phyloP scores from a whole-genome alignment of 768 basidiomycete genomes.

The Mycena floridula region DNA sequence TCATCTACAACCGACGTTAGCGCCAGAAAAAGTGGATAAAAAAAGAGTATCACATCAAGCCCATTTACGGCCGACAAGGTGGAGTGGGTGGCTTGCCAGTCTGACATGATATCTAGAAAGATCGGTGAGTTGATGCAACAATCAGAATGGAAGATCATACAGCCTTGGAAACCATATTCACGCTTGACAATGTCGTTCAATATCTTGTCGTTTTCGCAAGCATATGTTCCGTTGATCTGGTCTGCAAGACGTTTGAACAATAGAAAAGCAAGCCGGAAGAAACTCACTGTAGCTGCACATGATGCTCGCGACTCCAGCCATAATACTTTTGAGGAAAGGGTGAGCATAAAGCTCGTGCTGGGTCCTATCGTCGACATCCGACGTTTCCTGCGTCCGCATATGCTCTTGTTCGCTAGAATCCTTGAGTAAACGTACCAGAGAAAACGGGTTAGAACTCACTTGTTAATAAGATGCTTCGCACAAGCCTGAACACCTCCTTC shows the following conservation, averaged over 20 bases:
- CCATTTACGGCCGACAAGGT: conserved; percentile 57
- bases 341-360: conserved; percentile 71
- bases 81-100: conserved; percentile 63
- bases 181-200: conserved; percentile 72
- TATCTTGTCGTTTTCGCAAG: conserved; percentile 68
- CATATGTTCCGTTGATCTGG: conserved; percentile 62
- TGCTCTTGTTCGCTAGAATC: conserved; percentile 63
- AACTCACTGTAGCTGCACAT: conserved; percentile 74
- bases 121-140: too few relatives aligned
- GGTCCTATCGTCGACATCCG: conserved; percentile 76
- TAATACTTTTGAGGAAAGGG: conserved; percentile 63
- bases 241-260: conserved; percentile 29
- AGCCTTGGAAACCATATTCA: conserved; percentile 75
- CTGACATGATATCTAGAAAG: conserved; percentile 55
- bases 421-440: too few relatives aligned
- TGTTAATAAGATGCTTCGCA: conserved; percentile 79
- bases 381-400: conserved; percentile 45
- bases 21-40: not conserved
- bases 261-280: not conserved
- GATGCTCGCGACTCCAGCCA: conserved; percentile 66
- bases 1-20: conserved; percentile 39
- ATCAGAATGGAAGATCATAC: too few relatives aligned
- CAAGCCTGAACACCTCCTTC: conserved; percentile 75
- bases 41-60: conserved; percentile 45
- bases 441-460: conserved; percentile 40